phyloP scores from a whole-genome alignment of 192 early-diverging fungal species.

The Gonapodya sp. region DNA sequence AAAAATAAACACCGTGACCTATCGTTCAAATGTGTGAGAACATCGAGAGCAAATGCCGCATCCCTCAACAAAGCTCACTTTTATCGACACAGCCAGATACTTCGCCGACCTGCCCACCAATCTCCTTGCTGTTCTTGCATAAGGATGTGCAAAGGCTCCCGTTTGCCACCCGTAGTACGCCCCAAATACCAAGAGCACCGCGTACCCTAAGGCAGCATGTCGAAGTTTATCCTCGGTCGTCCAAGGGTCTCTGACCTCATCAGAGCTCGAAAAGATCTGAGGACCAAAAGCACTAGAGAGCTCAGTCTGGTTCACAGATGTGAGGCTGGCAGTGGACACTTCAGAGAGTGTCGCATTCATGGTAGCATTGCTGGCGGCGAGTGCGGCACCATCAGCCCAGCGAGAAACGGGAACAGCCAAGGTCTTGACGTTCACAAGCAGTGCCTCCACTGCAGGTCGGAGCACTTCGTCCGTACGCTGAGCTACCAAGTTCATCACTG shows the following conservation, averaged over 20 bases:
- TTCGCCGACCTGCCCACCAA: constrained; percentile 22
- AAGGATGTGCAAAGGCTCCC: constrained; percentile 28
- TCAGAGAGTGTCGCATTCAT: no score
- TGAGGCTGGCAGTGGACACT: no score
- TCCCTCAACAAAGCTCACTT: constrained; percentile 26
- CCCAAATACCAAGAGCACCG: not conserved
- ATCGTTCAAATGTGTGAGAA: constrained; percentile 14
- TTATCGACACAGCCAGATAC: constrained; percentile 30
- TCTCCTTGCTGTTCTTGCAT: constrained; percentile 29
- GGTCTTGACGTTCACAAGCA: no score
- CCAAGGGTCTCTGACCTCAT: not conserved
- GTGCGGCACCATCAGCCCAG: no score
- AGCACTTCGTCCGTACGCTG: no score
- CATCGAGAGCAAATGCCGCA: constrained; percentile 11
- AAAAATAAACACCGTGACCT: constrained; percentile 73
- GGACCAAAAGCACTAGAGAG: no score
- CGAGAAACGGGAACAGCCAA: no score
- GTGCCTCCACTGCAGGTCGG: no score
- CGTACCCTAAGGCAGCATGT: not conserved
- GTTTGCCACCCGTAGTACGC: constrained; percentile 13
- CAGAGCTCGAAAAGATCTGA: not conserved
- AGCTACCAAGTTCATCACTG: no score
- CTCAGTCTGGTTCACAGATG: no score
- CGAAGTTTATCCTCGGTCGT: not conserved
- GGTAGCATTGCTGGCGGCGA: no score